Conservation (phyloP, 208 protist species). For the Leishmania aethiopica region DNA sequence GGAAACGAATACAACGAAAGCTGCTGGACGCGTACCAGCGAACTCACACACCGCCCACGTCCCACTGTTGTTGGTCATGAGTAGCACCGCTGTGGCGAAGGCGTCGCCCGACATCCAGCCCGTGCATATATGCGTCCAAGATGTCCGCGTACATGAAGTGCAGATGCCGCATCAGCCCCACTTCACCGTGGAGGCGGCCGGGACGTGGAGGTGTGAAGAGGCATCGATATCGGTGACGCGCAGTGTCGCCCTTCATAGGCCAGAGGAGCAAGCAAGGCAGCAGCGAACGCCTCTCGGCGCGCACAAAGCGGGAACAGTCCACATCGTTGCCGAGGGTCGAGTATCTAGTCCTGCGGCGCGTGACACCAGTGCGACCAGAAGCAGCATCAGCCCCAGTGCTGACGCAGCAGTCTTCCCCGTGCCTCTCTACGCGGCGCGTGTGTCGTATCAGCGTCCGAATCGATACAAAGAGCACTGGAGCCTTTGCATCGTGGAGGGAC, state of each 20-base stretch:
- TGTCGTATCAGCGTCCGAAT: constrained; percentile 23
- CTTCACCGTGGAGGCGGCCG: constrained; percentile 16
- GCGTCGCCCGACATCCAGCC: not conserved
- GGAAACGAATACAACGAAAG: not conserved
- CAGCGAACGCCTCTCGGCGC: constrained; percentile 19
- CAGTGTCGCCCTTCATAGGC: constrained; percentile 4
- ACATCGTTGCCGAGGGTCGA: not conserved
- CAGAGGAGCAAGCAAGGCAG: constrained; percentile 1
- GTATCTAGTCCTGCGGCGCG: not conserved
- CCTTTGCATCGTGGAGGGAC: constrained; percentile 24
- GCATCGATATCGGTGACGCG: not conserved
- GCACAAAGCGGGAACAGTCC: constrained; percentile 4
- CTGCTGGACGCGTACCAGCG: not conserved
- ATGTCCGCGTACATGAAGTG: constrained; percentile 8
- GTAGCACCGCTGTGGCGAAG: not conserved
- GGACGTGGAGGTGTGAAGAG: constrained; percentile 6
- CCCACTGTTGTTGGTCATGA: not conserved
- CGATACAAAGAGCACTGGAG: constrained; percentile 20
- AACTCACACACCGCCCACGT: not conserved
- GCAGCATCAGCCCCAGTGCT: not conserved
- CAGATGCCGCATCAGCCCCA: not conserved
- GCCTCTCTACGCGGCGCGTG: constrained; percentile 24
- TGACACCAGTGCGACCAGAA: not conserved
- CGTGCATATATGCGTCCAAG: constrained; percentile 5
- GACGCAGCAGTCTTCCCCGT: not conserved